phyloP scores from a whole-genome alignment of 2,329 filamentous ascomycete genomes.

The Phialemoniopsis sp. region DNA sequence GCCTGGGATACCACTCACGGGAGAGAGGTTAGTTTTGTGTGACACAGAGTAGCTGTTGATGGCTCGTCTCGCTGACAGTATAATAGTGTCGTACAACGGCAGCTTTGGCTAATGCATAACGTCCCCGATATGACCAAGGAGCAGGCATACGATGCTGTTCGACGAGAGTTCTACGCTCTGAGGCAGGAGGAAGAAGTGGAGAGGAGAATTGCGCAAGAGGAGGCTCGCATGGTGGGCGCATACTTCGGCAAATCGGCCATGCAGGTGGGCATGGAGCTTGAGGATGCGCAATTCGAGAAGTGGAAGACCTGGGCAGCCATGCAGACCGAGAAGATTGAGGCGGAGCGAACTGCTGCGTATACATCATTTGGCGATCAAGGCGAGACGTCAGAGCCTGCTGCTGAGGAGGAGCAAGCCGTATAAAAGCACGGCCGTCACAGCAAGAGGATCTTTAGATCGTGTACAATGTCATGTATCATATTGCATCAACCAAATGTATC shows the following conservation, averaged over 20 bases:
- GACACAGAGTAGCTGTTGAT: background rate
- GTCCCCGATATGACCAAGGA: conserved; percentile 49
- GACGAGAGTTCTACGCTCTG: conserved; percentile 84
- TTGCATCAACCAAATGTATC: no score
- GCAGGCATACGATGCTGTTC: conserved; percentile 79
- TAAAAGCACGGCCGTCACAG: background rate
- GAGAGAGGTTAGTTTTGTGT: conserved; percentile 64
- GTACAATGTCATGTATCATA: no score
- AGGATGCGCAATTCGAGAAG: conserved; percentile 72
- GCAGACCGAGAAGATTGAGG: conserved; percentile 36
- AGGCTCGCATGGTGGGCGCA: conserved; percentile 79
- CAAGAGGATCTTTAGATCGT: no score
- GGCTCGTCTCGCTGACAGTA: background rate
- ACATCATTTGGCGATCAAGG: conserved; percentile 34
- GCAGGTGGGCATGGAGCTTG: conserved; percentile 76
- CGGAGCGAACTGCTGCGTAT: conserved; percentile 34
- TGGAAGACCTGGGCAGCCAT: conserved; percentile 78
- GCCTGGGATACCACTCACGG: conserved; percentile 70
- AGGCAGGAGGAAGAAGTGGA: conserved; percentile 81
- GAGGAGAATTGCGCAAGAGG: conserved; percentile 78
- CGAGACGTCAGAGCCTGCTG: conserved; percentile 17
- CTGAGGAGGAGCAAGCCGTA: conserved; percentile 6
- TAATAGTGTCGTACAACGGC: conserved; percentile 82
- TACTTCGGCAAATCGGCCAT: conserved; percentile 78
- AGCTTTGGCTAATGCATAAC: conserved; percentile 77